phyloP scores from a whole-genome alignment of 306 rosid species.

The Corylus avellana region DNA sequence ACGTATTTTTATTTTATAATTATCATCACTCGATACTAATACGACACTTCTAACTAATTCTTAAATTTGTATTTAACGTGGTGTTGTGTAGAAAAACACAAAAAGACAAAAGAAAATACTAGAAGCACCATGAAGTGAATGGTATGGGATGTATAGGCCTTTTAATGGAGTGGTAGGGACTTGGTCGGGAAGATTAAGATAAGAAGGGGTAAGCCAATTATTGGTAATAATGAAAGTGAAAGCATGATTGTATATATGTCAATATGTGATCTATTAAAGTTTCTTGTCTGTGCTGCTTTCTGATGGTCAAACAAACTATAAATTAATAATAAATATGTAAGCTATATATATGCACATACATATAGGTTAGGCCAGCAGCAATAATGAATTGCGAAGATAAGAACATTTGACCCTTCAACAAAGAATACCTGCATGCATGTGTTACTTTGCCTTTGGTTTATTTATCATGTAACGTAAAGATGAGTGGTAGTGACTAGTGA shows the following conservation, averaged over 20 bases:
- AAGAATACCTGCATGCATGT: not conserved
- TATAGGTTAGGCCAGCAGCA: conserved; percentile 8
- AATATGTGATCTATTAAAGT: not conserved
- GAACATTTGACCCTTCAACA: not conserved
- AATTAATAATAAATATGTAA: not conserved
- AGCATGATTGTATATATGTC: not conserved
- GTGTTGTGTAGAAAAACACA: too few relatives aligned
- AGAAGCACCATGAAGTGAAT: too few relatives aligned
- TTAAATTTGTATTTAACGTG: too few relatives aligned
- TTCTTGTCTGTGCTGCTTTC: conserved; percentile 6
- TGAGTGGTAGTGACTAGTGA: not conserved
- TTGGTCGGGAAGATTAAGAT: too few relatives aligned
- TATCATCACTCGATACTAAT: too few relatives aligned
- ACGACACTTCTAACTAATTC: too few relatives aligned
- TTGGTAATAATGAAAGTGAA: too few relatives aligned
- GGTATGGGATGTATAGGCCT: too few relatives aligned
- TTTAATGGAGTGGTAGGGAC: too few relatives aligned
- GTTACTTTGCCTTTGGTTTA: not conserved
- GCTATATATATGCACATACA: not conserved
- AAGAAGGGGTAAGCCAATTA: too few relatives aligned
- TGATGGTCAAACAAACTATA: conserved; percentile 7
- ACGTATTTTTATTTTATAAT: too few relatives aligned
- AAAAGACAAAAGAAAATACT: too few relatives aligned
- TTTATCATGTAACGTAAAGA: not conserved
- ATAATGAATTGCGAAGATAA: not conserved